These are phyloP conservation scores for Lodderomyces beijingensis DNA, from an alignment of 1,139 yeast species.

Conservation along the genomic window DNA sequence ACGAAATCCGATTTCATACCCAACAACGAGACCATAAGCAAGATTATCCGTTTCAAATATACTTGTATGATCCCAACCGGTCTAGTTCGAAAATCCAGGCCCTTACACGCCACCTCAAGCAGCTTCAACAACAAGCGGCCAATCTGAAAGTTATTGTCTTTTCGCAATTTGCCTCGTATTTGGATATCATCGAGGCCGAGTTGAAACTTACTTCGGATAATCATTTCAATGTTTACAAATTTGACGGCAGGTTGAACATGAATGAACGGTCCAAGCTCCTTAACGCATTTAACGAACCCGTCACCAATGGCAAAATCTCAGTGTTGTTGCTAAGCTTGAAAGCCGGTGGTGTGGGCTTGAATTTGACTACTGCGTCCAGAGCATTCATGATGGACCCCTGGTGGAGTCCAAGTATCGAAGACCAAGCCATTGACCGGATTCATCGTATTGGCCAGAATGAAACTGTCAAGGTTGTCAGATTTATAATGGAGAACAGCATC, in stretches of 20 bases:
- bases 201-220: constrained; percentile 34
- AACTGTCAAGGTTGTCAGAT: constrained; percentile 71
- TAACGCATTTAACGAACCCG: constrained; percentile 44
- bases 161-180: constrained; percentile 82
- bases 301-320: constrained; percentile 33
- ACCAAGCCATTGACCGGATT: constrained; percentile 91
- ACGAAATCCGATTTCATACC: constrained; percentile 34
- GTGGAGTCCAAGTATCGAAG: constrained; percentile 96
- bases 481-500: constrained; percentile 79
- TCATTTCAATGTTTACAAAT: constrained; percentile 50
- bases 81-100: constrained; percentile 76
- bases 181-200: constrained; percentile 71
- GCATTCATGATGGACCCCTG: constrained; percentile 97
- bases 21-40: constrained; percentile 17
- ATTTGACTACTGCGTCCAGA: constrained; percentile 77
- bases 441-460: constrained; percentile 86
- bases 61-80: constrained; percentile 46
- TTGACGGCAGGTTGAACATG: constrained; percentile 77
- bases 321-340: constrained; percentile 73
- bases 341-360: constrained; percentile 96
- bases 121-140: constrained; percentile 49
- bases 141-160: constrained; percentile 80
- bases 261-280: constrained; percentile 63
- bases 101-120: constrained; percentile 53
- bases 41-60: constrained; percentile 29